These are phyloP conservation scores for Torrubiella hemipterigena DNA, from an alignment of 2,329 filamentous ascomycete species.

Conservation along the genomic window DNA sequence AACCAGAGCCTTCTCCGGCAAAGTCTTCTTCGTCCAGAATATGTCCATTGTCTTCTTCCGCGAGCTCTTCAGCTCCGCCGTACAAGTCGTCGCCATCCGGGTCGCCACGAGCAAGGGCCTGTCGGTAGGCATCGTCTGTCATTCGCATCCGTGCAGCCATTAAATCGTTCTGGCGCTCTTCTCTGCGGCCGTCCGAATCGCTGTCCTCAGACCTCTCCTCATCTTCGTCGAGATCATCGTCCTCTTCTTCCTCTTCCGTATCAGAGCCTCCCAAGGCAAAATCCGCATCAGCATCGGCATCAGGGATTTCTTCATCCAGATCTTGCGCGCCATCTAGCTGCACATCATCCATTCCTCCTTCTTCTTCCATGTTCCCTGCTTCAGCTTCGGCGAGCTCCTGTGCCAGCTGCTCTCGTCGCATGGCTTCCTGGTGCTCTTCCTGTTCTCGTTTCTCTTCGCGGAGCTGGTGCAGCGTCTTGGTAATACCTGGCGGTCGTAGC, in stretches of 20 bases:
- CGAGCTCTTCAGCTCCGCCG: slow-evolving; percentile 38
- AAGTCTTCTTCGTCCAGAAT: slow-evolving; percentile 55
- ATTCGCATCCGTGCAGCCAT: slow-evolving; percentile 40
- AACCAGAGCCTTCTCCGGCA: slow-evolving; percentile 18
- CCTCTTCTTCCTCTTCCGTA: slow-evolving; percentile 26
- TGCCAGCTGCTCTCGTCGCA: slow-evolving; percentile 57
- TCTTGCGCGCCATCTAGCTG: slow-evolving; percentile 47
- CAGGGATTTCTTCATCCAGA: slow-evolving; percentile 63
- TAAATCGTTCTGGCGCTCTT: slow-evolving; percentile 35
- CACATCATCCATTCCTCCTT: slow-evolving; percentile 39
- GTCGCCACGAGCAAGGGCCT: slow-evolving; percentile 41
- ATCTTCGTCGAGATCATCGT: slow-evolving; percentile 26
- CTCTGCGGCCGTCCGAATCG: slow-evolving; percentile 25
- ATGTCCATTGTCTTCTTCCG: slow-evolving; percentile 43
- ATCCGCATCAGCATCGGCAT: slow-evolving; percentile 46
- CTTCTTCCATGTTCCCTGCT: slow-evolving; percentile 21
- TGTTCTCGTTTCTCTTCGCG: slow-evolving; percentile 82
- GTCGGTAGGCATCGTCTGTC: slow-evolving; percentile 49
- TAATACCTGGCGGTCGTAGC: slow-evolving; percentile 78
- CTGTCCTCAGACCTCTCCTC: slow-evolving; percentile 27
- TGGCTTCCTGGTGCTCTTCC: slow-evolving; percentile 69
- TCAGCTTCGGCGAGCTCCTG: slow-evolving; percentile 64
- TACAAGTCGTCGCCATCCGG: slow-evolving; percentile 37
- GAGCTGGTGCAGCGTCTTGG: slow-evolving; percentile 82
- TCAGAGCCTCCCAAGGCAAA: slow-evolving; percentile 37